Percentiles rank a stretch among this genome's conserved stretches.
Conservation (phyloP, 2,329 filamentous ascomycete species). For the Colletotrichum tanaceti region DNA sequence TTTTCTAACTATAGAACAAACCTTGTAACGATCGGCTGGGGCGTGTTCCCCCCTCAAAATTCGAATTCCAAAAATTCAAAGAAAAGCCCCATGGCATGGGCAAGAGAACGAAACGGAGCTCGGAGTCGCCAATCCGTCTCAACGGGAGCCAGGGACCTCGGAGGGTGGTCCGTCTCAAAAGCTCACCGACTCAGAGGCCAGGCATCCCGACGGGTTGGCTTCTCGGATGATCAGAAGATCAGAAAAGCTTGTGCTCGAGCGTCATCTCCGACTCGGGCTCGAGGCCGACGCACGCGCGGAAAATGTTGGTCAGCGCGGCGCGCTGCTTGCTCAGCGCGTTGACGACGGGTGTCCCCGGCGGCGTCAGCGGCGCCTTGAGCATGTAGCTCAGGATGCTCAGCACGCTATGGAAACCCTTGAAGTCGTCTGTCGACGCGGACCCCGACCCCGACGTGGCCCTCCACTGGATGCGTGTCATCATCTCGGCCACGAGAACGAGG, state of each 20-base stretch:
- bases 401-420: conserved; percentile 95
- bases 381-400: conserved; percentile 98
- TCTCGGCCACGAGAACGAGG: conserved; percentile 89
- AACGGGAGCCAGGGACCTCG: too few relatives aligned
- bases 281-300: conserved; percentile 95
- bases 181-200: too few relatives aligned
- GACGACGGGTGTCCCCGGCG: conserved; percentile 93
- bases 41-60: not conserved
- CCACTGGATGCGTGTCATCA: conserved; percentile 99
- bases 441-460: conserved; percentile 68
- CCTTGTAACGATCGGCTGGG: conserved; percentile 9
- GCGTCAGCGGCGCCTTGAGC: conserved; percentile 95
- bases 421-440: conserved; percentile 68
- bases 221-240: conserved; percentile 44
- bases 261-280: conserved; percentile 99
- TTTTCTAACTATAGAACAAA: conserved; percentile 9
- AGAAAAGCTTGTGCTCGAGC: conserved; percentile 97
- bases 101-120: conserved; percentile 15
- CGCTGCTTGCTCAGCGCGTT: conserved; percentile 98
- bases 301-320: conserved; percentile 94
- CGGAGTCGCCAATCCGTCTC: not conserved
- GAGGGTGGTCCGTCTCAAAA: too few relatives aligned
- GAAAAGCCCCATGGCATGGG: conserved; percentile 19
- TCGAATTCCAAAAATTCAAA: not conserved
- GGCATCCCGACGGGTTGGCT: not conserved